Percentiles rank a stretch among this genome's conserved stretches.
Evolutionary conservation across 202 grass and related monocot species (phyloP).

Genomic region (Schoenoplectus triqueter): DNA sequence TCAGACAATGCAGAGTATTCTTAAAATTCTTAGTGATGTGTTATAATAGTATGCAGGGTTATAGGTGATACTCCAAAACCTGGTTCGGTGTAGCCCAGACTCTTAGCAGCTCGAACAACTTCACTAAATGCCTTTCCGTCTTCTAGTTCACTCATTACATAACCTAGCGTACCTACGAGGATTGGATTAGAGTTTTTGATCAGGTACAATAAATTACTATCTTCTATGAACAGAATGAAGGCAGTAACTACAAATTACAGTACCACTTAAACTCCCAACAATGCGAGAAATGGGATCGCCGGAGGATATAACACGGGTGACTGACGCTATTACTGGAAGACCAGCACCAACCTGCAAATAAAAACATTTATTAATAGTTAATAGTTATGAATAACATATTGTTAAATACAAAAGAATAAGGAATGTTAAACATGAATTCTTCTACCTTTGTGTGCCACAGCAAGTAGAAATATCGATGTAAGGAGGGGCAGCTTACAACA

Average conservation of each 20-base stretch:
- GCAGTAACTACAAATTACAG: conserved; percentile 2
- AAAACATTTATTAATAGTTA: conserved; percentile 21
- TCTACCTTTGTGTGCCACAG: neutral
- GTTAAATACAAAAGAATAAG: conserved; percentile 3
- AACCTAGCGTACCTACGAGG: conserved; percentile 82
- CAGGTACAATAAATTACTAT: neutral
- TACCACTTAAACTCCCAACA: conserved; percentile 88
- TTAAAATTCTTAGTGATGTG: neutral
- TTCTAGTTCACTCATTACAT: conserved; percentile 95
- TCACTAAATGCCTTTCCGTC: conserved; percentile 78
- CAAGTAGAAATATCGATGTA: neutral
- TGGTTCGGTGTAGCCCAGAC: conserved; percentile 92
- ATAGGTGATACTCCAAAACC: conserved; percentile 44
- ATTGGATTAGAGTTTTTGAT: neutral
- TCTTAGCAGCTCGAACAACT: conserved; percentile 81
- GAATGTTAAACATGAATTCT: neutral
- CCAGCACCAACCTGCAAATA: conserved; percentile 87
- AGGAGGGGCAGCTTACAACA: too few species aligned
- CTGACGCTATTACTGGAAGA: conserved; percentile 89
- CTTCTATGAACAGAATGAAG: neutral
- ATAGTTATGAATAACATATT: neutral
- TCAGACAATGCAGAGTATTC: neutral
- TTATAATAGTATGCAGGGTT: neutral
- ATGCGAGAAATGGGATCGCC: conserved; percentile 87
- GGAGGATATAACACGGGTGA: conserved; percentile 69